Conservation (phyloP, 225 moss, liverwort and hornwort genomes). For the Polytrichum commune region DNA sequence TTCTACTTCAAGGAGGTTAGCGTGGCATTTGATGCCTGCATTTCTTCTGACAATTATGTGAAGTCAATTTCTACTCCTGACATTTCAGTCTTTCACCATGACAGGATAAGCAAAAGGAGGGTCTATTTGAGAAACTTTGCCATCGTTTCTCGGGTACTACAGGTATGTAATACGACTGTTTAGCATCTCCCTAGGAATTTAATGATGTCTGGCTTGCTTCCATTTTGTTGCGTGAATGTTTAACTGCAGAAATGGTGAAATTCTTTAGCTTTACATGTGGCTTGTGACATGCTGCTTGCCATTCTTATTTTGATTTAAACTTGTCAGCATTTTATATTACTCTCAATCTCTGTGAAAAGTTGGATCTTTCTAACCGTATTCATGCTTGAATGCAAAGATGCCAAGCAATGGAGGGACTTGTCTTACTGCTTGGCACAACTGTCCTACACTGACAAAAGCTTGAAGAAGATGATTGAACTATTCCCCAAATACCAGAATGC, state of each 20-base stretch:
- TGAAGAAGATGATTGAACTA: slow-evolving; percentile 74
- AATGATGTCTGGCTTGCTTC: no score
- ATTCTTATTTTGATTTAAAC: no score
- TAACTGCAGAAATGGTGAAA: background rate
- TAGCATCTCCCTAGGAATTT: no score
- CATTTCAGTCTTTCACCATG: slow-evolving; percentile 5
- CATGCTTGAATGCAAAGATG: slow-evolving; percentile 39
- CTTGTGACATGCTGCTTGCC: no score
- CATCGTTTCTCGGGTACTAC: slow-evolving; percentile 79
- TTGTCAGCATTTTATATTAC: no score
- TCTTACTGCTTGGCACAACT: slow-evolving; percentile 88
- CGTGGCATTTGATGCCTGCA: no score
- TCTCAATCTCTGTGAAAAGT: no score
- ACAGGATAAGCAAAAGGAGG: slow-evolving; percentile 97
- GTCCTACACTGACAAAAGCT: slow-evolving; percentile 67
- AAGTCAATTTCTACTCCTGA: no score
- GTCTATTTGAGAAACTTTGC: slow-evolving; percentile 90
- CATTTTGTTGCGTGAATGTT: background rate
- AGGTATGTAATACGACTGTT: slow-evolving; percentile 35
- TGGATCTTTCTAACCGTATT: no score
- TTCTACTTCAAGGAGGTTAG: no score
- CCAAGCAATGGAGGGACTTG: slow-evolving; percentile 87
- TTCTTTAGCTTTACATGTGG: no score
- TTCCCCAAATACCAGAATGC: slow-evolving; percentile 85
- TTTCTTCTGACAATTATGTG: no score